Evolutionary conservation across 2,329 filamentous ascomycete species (phyloP), one percentile per base, ranked within the genome.

Genomic region (Aspergillus oerlinghausenensis): DNA sequence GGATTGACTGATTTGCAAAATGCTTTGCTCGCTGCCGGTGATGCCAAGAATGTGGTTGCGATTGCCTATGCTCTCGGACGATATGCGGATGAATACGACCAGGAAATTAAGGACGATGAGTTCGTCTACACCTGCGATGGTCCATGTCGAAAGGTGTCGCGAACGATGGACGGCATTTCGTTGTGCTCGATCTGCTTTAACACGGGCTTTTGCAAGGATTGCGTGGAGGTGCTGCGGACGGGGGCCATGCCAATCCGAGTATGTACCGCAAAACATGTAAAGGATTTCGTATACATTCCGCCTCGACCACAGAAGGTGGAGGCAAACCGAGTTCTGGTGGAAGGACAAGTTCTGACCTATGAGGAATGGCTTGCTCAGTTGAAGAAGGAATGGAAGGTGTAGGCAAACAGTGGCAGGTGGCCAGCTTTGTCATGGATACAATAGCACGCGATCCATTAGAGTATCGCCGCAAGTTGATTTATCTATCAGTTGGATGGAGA

Each of bases 151-250:
- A 28, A 26, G 19, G 10, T 17, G 5, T 8, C 26, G 1, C 21
- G 28, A 2, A 19, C 35, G 9, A 14, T 49, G 4, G 56, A 59
- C 3, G 43, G 29, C 10, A 49, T 23, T n/a, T 51, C 21, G 6
- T 21, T 55, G 45, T 58, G 56, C 40, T 29, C 56, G 10, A 55
- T 58, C 35, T 58, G 56, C 26, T 45, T 55, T 3, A 47, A 58
- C 14, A 57, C 51, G n/a, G 56, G 47, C 21, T 58, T 59, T 35
- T 59, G 57, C 32, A 10, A 29, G 14, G 25, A 53, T 5, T 56
- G 57, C 26, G 3, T 26, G 21, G 38, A 54, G 14, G 25, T 51
- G 21, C 26, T 56, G 7, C 43, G 11, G 23, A 23, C 40, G 2
- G 54, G 50, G 6, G 23, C 45, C 2, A 56, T 51, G 57, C 23